Base-by-base conservation (phyloP, 2,329 filamentous ascomycete genomes). In the Fusarium fracticaudum region DNA sequence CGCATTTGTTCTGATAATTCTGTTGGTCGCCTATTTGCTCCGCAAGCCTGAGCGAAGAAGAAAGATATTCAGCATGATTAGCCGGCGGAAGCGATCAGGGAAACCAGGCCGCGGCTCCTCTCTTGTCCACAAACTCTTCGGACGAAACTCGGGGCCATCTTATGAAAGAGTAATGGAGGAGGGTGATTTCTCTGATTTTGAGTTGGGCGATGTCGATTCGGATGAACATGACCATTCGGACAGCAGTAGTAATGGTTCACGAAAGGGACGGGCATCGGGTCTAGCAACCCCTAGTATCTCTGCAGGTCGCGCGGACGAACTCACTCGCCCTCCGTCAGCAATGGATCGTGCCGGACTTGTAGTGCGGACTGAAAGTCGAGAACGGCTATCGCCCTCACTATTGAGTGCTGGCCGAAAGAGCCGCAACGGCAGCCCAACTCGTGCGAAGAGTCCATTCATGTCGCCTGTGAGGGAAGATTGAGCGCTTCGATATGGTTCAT, bases 121-220 rank as follows among this genome's bases (percentile, higher is more conserved):
- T 3, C 79, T 89, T 77, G 87, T 87, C 13, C 87, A 87, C 71
- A 94, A 93, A 79, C 82, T 96, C 9, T 93, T 97, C 71, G 89
- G 88, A 20, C 87, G 89, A 10, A 83, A 81, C 57, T 83, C 85
- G 2, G 80, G 86, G 13, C 85, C 88, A 6, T 58, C 72, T 17
- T 98, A 98, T 79, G 95, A 98, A 80, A 91, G 94, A 37, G 92
- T 98, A 7, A 84, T 97, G 59, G 95, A 98, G 83, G 93, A 95
- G 75, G 95, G 93, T 18, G 89, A 90, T n/a, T 84, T 85, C 17
- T 85, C 89, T 62, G 92, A 94, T 47, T 96, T 97, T 79, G 95
- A 98, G 80, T 88, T 98, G 5, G 90, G 89, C 35, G 91, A 91
- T 22, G 83, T 90, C 14, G 89, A 91, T 37, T 91, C 90, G 3